A percentile compares a stretch with the other conserved stretches of the same genome.
Conservation (phyloP, 495 filamentous ascomycete species). For the Echria macrotheca region DNA sequence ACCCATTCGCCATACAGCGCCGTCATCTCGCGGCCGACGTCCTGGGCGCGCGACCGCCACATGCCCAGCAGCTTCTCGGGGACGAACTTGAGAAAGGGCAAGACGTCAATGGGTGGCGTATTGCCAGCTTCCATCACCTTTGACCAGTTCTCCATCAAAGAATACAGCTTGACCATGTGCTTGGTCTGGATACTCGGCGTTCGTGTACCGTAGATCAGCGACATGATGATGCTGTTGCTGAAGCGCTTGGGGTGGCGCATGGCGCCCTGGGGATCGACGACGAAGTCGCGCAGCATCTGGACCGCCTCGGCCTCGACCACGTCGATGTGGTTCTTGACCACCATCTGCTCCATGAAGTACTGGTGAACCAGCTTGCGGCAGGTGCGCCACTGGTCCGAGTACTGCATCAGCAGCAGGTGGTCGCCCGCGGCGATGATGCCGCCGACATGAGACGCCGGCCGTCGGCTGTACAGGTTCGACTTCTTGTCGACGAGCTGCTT, state of each 20-base stretch:
- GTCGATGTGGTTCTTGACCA: conserved; percentile 40
- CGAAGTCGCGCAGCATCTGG: conserved; percentile 42
- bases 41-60: conserved; percentile 31
- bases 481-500: conserved; percentile 30
- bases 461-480: conserved; percentile 30
- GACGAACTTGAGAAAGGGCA: conserved; percentile 37
- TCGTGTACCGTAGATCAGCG: conserved; percentile 40
- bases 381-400: conserved; percentile 34
- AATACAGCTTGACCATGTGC: conserved; percentile 38
- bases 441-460: conserved; percentile 42
- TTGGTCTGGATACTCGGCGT: conserved; percentile 21
- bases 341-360: conserved; percentile 35
- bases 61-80: conserved; percentile 39
- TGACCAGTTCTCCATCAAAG: conserved; percentile 46
- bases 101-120: conserved; percentile 48
- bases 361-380: conserved; percentile 40
- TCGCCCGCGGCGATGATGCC: conserved; percentile 38
- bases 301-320: conserved; percentile 42
- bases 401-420: conserved; percentile 40
- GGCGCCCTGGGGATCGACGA: conserved; percentile 32
- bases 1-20: conserved; percentile 31
- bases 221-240: conserved; percentile 42
- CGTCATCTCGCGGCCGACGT: conserved; percentile 39
- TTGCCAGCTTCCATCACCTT: conserved; percentile 43
- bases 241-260: conserved; percentile 44